Evolutionary conservation across 208 protist genomes (phyloP).

Genomic region (Naegleria fowleri): DNA sequence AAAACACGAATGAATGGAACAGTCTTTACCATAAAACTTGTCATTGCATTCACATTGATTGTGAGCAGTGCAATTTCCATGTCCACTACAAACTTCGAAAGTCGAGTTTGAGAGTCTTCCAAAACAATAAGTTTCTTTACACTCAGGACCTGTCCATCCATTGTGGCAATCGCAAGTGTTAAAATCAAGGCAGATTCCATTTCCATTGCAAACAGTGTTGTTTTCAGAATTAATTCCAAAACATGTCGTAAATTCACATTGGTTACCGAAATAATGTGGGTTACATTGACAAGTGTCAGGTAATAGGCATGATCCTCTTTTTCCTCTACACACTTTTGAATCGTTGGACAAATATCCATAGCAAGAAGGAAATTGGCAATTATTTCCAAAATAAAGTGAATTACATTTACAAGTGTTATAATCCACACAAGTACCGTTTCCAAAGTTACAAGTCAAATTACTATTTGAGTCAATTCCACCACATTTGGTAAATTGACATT

Average conservation of each 20-base stretch:
- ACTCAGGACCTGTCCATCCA: background rate
- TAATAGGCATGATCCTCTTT: background rate
- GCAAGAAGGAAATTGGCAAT: background rate
- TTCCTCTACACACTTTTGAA: background rate
- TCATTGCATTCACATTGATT: background rate
- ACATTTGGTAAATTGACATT: background rate
- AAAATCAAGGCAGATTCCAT: background rate
- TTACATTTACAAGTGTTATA: background rate
- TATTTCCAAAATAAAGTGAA: background rate
- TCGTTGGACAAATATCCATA: background rate
- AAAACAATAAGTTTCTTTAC: background rate
- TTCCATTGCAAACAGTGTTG: background rate
- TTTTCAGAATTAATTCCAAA: background rate
- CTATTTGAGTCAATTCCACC: background rate
- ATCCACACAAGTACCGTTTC: background rate
- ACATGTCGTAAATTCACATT: background rate
- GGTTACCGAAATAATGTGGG: background rate
- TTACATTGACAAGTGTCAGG: background rate
- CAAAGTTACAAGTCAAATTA: background rate
- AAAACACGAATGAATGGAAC: background rate
- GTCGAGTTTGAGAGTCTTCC: background rate
- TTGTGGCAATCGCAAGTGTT: background rate
- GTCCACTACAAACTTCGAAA: background rate
- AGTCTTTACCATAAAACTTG: background rate
- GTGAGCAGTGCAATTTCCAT: background rate